Evolutionary conservation across 805 yeast genomes (phyloP), one percentile per base, ranked within the genome.

Genomic region (Yamadazyma tumulicola): DNA sequence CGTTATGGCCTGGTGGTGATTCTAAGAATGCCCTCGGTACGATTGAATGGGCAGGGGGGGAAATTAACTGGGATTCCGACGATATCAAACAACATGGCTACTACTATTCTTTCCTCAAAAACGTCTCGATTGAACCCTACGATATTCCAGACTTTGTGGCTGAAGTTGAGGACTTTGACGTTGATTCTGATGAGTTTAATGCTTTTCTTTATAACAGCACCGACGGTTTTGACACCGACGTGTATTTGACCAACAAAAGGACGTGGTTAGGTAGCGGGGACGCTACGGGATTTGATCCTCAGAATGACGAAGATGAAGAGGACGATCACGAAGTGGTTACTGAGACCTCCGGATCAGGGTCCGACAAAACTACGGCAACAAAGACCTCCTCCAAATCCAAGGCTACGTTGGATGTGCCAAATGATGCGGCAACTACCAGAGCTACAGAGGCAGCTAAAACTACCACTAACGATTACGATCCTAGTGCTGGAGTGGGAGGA

Each of bases 31-130:
- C 73, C 15, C 44, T 50, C 18, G 89, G 89, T 67, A 81, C 88
- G 10, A 68, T 75, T 42, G 82, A 70, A 38, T 88, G 89, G 89
- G 85, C 95, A 23, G 96, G 96, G 62, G 97, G 97, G 63, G 67
- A 44, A 19, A 77, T 89, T 42, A 69, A 85, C 64, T 89, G 97
- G 97, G 61, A 81, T 56, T 73, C 89, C 10, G 55, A 68, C 3
- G 96, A 87, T 59, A 74, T 88, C 39, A 50, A 67, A 41, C 66
- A 82, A 38, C 75, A 80, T 33, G 96, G 97, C n/a, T 89, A 88
- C 66, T 81, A 75, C 64, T 86, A 78, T 55, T 79, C 84, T 18
- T 69, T 74, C 39, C 49, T 89, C 30, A 67, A 79, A 49, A 69
- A 73, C 29, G 67, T 86, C 23, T 66, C 71, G 11, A 72, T 88